A percentile compares a stretch with the other conserved stretches of the same genome.
Evolutionary conservation across 768 basidiomycete genomes (phyloP).

Genomic region (Rubroboletus pulcherrimus): DNA sequence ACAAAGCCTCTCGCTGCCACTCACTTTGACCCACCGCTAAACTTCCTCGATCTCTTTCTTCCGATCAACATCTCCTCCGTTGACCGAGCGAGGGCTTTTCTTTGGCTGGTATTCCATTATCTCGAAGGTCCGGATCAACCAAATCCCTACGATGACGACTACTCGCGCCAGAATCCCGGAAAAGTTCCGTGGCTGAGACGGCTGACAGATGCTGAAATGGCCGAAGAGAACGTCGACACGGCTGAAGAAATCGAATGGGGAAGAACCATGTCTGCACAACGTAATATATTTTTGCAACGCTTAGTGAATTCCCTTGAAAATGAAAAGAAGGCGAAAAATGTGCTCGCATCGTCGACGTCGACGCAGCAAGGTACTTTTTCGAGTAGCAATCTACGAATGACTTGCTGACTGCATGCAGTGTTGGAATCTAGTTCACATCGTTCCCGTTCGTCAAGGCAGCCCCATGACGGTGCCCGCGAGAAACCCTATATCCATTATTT

Average conservation of each 20-base stretch:
- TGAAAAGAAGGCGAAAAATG: constrained; percentile 46
- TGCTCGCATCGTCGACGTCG: constrained; percentile 31
- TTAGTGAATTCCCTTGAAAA: constrained; percentile 55
- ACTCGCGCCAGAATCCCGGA: constrained; percentile 50
- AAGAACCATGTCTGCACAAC: constrained; percentile 62
- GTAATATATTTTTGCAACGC: constrained; percentile 68
- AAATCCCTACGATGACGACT: constrained; percentile 78
- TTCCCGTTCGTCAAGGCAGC: constrained; percentile 22
- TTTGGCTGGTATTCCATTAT: constrained; percentile 83
- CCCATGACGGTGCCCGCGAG: constrained; percentile 25
- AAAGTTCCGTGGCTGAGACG: constrained; percentile 62
- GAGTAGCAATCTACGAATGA: not conserved
- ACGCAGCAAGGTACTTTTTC: constrained; percentile 22
- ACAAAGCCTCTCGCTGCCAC: constrained; percentile 53
- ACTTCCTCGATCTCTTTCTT: constrained; percentile 83
- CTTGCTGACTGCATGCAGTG: constrained; percentile 17
- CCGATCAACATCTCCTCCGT: constrained; percentile 68
- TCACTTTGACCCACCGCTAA: constrained; percentile 72
- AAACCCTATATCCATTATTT: constrained; percentile 35
- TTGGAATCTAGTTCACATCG: constrained; percentile 25
- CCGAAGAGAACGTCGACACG: constrained; percentile 74
- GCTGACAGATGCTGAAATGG: constrained; percentile 52
- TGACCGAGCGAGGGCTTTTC: constrained; percentile 73
- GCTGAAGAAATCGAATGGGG: constrained; percentile 78
- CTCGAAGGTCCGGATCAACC: constrained; percentile 58